Percentiles rank a stretch among this genome's conserved stretches.
Evolutionary conservation across 805 yeast genomes (phyloP).

Genomic region (Yamadazyma endophytica): DNA sequence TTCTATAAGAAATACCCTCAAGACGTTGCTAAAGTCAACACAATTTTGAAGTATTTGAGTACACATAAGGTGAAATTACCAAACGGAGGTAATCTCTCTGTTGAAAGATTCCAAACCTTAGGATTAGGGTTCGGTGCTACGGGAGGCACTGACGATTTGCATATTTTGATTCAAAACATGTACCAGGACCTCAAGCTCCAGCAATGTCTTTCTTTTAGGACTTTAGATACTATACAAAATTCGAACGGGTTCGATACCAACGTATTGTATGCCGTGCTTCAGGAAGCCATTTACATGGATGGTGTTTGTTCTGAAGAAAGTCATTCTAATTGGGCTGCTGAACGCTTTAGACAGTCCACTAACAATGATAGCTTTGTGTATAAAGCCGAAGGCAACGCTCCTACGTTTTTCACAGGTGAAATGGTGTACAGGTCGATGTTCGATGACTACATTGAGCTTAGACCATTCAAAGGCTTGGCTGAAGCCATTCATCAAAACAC

Average conservation of each 20-base stretch:
- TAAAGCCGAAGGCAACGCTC: conserved; percentile 9
- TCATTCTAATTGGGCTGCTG: conserved; percentile 47
- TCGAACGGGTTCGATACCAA: conserved; percentile 48
- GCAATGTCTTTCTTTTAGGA: conserved; percentile 35
- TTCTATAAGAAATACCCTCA: conserved; percentile 48
- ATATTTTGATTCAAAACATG: conserved; percentile 39
- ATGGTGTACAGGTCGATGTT: conserved; percentile 51
- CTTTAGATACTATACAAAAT: conserved; percentile 29
- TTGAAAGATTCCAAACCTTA: conserved; percentile 49
- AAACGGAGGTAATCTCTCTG: conserved; percentile 46
- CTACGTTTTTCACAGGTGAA: conserved; percentile 50
- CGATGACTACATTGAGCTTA: conserved; percentile 44
- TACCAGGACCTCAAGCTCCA: conserved; percentile 30
- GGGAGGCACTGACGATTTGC: conserved; percentile 48
- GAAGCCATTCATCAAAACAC: conserved; percentile 26
- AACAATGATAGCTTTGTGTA: conserved; percentile 24
- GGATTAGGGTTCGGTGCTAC: conserved; percentile 49
- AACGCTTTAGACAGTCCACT: conserved; percentile 25
- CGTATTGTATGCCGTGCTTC: conserved; percentile 50
- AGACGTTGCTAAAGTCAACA: conserved; percentile 36
- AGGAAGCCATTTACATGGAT: conserved; percentile 56
- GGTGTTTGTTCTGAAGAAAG: conserved; percentile 17
- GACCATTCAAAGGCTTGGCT: conserved; percentile 38
- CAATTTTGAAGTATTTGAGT: conserved; percentile 31
- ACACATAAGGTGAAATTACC: conserved; percentile 36